Evolutionary conservation across 768 basidiomycete species (phyloP).

Genomic region (Podaxis sp.): DNA sequence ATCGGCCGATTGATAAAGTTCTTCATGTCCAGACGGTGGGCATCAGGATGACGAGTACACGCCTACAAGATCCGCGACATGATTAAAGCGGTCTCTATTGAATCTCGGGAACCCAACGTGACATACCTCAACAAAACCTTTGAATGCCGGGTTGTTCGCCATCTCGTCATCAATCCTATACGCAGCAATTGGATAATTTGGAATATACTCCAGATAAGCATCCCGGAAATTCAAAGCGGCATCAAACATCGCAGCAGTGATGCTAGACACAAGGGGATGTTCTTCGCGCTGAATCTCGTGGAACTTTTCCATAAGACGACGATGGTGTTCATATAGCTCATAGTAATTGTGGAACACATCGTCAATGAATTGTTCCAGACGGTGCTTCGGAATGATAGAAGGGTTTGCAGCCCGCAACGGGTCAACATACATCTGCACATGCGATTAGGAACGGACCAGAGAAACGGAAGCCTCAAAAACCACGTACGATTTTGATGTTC

Average conservation of each 20-base stretch:
- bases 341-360: slow-evolving; percentile 90
- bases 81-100: slow-evolving; percentile 17
- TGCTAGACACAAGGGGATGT: slow-evolving; percentile 71
- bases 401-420: slow-evolving; percentile 73
- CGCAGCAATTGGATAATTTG: slow-evolving; percentile 91
- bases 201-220: slow-evolving; percentile 89
- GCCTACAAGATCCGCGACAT: slow-evolving; percentile 24
- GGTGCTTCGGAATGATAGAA: slow-evolving; percentile 72
- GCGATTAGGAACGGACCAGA: neutral
- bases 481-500: slow-evolving; percentile 70
- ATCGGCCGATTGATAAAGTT: slow-evolving; percentile 92
- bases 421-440: slow-evolving; percentile 14
- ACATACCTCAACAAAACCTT: slow-evolving; percentile 76
- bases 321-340: slow-evolving; percentile 74
- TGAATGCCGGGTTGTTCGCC: slow-evolving; percentile 78
- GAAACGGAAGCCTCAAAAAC: neutral
- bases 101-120: slow-evolving; percentile 12
- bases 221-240: slow-evolving; percentile 91
- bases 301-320: slow-evolving; percentile 72
- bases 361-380: slow-evolving; percentile 71
- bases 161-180: slow-evolving; percentile 88
- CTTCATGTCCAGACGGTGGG: slow-evolving; percentile 87
- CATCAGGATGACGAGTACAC: slow-evolving; percentile 64
- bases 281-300: slow-evolving; percentile 88
- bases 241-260: slow-evolving; percentile 84